phyloP scores from a whole-genome alignment of 2,329 filamentous ascomycete species.

The Didymella keratinophila region DNA sequence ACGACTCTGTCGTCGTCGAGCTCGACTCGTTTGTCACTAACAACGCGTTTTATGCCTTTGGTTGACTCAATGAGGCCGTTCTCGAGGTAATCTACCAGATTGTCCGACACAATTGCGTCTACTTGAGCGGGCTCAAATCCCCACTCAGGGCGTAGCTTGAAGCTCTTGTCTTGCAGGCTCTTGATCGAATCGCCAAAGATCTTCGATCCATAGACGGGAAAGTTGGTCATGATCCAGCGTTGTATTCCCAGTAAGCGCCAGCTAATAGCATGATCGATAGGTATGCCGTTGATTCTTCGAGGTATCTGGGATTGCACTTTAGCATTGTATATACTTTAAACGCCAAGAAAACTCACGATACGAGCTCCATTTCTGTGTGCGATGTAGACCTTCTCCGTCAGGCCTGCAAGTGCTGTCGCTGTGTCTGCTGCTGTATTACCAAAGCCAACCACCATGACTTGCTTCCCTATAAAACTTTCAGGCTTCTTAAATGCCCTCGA shows the following conservation, averaged over 20 bases:
- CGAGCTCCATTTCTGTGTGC: conserved; percentile 37
- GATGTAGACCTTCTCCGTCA: conserved; percentile 33
- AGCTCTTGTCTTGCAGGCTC: conserved; percentile 30
- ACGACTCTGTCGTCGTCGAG: conserved; percentile 39
- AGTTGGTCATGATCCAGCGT: conserved; percentile 20
- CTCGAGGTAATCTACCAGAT: conserved; percentile 27
- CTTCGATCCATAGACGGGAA: conserved; percentile 26
- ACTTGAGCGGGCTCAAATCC: conserved; percentile 30
- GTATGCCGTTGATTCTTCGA: conserved; percentile 23
- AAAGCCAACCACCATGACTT: conserved; percentile 38
- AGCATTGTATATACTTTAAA: too few relatives aligned
- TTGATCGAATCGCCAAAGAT: conserved; percentile 33
- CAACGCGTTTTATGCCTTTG: conserved; percentile 26
- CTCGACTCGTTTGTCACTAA: conserved; percentile 29
- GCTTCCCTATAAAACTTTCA: conserved; percentile 21
- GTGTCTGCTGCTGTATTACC: conserved; percentile 39
- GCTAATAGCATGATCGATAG: conserved; percentile 28
- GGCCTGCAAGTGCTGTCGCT: conserved; percentile 29
- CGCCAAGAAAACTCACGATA: conserved; percentile 23
- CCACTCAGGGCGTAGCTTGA: conserved; percentile 35
- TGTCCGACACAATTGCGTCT: conserved; percentile 33
- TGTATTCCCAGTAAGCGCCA: conserved; percentile 26
- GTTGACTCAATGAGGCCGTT: conserved; percentile 27
- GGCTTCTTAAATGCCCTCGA: conserved; percentile 29
- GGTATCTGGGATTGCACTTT: conserved; percentile 25